These are phyloP conservation scores for Cardamine resedifolia DNA, from an alignment of 345 rosid genomes.

Conservation along the genomic window DNA sequence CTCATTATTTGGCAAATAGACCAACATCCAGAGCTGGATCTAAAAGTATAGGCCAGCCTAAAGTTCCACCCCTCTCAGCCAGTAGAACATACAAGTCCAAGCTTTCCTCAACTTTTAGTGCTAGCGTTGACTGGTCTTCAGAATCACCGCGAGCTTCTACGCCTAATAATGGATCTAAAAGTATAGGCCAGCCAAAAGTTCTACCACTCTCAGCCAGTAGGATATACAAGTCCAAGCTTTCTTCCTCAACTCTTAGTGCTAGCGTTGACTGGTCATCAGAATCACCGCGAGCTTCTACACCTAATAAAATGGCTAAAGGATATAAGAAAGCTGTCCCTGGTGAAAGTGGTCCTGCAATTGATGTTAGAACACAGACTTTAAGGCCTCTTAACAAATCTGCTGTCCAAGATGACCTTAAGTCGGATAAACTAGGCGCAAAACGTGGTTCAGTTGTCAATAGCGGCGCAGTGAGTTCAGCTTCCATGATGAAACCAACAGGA, in stretches of 20 bases:
- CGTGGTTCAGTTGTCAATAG: conserved; percentile 41
- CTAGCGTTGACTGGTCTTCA: conserved; percentile 79
- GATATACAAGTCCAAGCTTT: conserved; percentile 46
- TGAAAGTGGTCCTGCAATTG: conserved; percentile 17
- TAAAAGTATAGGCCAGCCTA: conserved; percentile 43
- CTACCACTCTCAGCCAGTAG: conserved; percentile 45
- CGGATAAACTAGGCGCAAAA: conserved; percentile 32
- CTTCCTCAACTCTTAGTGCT: conserved; percentile 58
- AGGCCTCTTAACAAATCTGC: conserved; percentile 38
- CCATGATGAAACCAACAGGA: conserved; percentile 65
- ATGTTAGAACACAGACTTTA: conserved; percentile 35
- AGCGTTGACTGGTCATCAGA: conserved; percentile 76
- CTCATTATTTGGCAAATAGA: conserved; percentile 39
- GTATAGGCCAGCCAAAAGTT: conserved; percentile 40
- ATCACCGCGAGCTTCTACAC: conserved; percentile 55
- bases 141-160: conserved; percentile 56
- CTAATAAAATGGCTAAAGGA: conserved; percentile 46
- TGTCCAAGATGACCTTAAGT: conserved; percentile 39
- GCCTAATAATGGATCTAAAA: conserved; percentile 47
- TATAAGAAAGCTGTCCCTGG: conserved; percentile 15
- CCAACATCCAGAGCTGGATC: conserved; percentile 41
- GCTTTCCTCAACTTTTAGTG: conserved; percentile 63
- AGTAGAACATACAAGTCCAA: conserved; percentile 47
- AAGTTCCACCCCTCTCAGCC: conserved; percentile 42
- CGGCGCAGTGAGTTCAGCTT: conserved; percentile 38